phyloP scores from a whole-genome alignment of 2,329 filamentous ascomycete species.

The Hymenoscyphus albidus region DNA sequence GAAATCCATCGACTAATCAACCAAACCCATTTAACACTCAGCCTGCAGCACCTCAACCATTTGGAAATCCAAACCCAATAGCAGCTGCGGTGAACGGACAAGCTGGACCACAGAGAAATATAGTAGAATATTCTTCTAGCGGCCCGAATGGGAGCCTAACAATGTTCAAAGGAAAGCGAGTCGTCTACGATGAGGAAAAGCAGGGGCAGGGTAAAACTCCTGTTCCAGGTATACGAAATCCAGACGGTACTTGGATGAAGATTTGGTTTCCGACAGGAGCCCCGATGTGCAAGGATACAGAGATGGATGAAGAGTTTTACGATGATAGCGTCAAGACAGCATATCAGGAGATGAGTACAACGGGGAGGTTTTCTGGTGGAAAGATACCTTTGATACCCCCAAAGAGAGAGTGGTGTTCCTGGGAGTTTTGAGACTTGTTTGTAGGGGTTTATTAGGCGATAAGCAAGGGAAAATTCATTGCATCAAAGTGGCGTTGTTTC shows the following conservation, averaged over 20 bases:
- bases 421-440: slow-evolving; percentile 57
- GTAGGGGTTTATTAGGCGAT: not conserved
- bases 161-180: slow-evolving; percentile 60
- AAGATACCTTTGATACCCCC: slow-evolving; percentile 76
- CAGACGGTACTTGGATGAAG: slow-evolving; percentile 55
- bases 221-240: slow-evolving; percentile 47
- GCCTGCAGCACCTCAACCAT: slow-evolving; percentile 6
- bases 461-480: not conserved
- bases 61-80: not conserved
- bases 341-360: slow-evolving; percentile 62
- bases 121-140: slow-evolving; percentile 24
- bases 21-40: slow-evolving; percentile 1
- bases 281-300: slow-evolving; percentile 62
- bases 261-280: slow-evolving; percentile 73
- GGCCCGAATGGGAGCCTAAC: slow-evolving; percentile 40
- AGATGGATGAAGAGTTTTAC: slow-evolving; percentile 54
- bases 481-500: not conserved
- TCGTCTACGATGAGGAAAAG: slow-evolving; percentile 51
- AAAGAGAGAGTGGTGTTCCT: slow-evolving; percentile 68
- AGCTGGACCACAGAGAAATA: slow-evolving; percentile 13
- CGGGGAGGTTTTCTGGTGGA: slow-evolving; percentile 65
- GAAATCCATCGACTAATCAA: not conserved
- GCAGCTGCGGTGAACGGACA: slow-evolving; percentile 10
- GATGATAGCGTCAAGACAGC: slow-evolving; percentile 56
- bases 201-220: not conserved